Conservation (phyloP, 805 yeast species). For the Saccharomycopsis sp. region DNA sequence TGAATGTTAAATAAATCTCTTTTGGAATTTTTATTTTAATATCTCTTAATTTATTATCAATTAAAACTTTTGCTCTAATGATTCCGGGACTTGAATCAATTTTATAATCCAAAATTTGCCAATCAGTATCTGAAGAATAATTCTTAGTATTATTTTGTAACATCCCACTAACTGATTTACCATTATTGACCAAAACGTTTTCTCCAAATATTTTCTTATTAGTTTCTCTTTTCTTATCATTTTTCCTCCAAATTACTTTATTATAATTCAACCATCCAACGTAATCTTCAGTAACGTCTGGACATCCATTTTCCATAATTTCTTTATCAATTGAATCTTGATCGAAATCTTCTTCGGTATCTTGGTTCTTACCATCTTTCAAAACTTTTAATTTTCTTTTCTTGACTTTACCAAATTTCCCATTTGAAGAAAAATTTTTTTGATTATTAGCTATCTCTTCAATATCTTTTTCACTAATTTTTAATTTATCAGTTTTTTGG, state of each 20-base stretch:
- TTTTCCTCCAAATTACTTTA: conserved; percentile 81
- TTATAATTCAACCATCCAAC: conserved; percentile 60
- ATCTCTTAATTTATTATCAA: conserved; percentile 64
- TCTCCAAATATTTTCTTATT: conserved; percentile 74
- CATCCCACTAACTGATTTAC: conserved; percentile 51
- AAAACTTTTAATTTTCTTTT: conserved; percentile 24
- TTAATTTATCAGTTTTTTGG: conserved; percentile 28
- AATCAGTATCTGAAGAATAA: conserved; percentile 54
- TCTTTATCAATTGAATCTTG: conserved; percentile 34
- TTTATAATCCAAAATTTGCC: conserved; percentile 78
- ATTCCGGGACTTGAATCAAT: conserved; percentile 58
- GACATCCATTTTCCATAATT: conserved; percentile 43
- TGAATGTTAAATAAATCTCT: conserved; percentile 34
- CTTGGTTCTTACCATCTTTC: conserved; percentile 1
- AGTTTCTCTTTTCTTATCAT: conserved; percentile 59
- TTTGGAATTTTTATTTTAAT: conserved; percentile 68
- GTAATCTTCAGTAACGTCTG: conserved; percentile 59
- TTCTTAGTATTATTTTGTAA: conserved; percentile 70
- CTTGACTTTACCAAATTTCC: conserved; percentile 1
- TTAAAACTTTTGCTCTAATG: conserved; percentile 57
- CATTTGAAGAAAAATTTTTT: conserved; percentile 18
- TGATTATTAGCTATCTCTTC: conserved; percentile 56
- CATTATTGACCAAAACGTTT: conserved; percentile 34
- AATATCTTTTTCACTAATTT: conserved; percentile 44
- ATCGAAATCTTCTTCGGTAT: conserved; percentile 27